Evolutionary conservation across 2,329 filamentous ascomycete species (phyloP).

Genomic region (Penicillium sp.): DNA sequence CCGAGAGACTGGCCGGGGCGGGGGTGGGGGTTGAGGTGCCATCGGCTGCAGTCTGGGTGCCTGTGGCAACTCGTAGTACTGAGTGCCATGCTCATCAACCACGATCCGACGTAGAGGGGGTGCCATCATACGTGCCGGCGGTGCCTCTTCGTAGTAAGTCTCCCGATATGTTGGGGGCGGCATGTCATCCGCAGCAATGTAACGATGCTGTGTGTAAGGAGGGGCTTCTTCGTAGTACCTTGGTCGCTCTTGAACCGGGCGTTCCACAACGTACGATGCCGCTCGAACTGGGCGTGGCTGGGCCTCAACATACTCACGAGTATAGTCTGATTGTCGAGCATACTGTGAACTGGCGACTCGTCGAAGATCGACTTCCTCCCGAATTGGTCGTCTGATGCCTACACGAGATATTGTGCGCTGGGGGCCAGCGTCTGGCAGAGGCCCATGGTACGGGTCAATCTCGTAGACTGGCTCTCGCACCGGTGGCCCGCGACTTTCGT

Average conservation of each 20-base stretch:
- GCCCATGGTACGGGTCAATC: conserved; percentile 33
- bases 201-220: conserved; percentile 33
- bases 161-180: conserved; percentile 38
- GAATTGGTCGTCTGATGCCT: conserved; percentile 34
- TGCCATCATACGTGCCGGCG: conserved; percentile 49
- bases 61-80: conserved; percentile 63
- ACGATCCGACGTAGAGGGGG: conserved; percentile 66
- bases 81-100: conserved; percentile 77
- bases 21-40: conserved; percentile 34
- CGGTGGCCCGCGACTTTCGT: conserved; percentile 34
- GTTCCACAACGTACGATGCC: conserved; percentile 42
- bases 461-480: conserved; percentile 35
- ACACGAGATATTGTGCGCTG: conserved; percentile 42
- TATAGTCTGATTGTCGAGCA: conserved; percentile 41
- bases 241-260: conserved; percentile 35
- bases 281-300: conserved; percentile 38
- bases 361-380: conserved; percentile 47
- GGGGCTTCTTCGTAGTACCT: conserved; percentile 41
- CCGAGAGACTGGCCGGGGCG: conserved; percentile 33
- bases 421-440: conserved; percentile 32
- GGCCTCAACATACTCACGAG: conserved; percentile 47
- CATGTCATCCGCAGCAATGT: conserved; percentile 37
- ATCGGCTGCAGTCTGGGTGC: conserved; percentile 35
- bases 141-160: conserved; percentile 42
- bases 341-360: conserved; percentile 49